Conservation (phyloP, 2,329 filamentous ascomycete species). For the Arthrinium puccinioides region DNA sequence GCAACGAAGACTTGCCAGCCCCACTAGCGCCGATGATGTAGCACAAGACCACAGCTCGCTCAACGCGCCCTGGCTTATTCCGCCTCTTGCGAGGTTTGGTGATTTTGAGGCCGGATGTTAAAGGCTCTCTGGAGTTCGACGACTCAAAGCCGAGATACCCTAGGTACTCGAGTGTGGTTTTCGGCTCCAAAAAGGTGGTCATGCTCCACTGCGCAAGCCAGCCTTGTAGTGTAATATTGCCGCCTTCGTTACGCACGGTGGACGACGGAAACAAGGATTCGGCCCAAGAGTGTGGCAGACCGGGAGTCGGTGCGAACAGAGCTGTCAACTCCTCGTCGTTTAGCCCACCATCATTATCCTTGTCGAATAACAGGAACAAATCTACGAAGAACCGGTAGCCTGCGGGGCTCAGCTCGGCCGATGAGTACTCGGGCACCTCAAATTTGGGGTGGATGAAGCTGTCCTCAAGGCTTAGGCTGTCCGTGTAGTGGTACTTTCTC, state of each 20-base stretch:
- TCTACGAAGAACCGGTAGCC: constrained; percentile 98
- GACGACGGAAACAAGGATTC: constrained; percentile 88
- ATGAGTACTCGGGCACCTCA: constrained; percentile 86
- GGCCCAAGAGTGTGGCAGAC: constrained; percentile 77
- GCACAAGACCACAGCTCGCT: constrained; percentile 89
- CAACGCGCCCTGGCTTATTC: constrained; percentile 73
- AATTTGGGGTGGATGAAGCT: constrained; percentile 89
- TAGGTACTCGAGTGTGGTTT: constrained; percentile 90
- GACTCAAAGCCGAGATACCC: constrained; percentile 94
- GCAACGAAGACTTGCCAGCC: constrained; percentile 83
- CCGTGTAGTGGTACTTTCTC: constrained; percentile 90
- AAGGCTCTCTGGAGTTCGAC: constrained; percentile 64
- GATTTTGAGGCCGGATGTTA: constrained; percentile 79
- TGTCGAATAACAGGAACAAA: constrained; percentile 88
- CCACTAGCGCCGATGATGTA: constrained; percentile 82
- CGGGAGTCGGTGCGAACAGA: constrained; percentile 88
- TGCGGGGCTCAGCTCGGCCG: constrained; percentile 85
- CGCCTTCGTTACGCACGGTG: constrained; percentile 90
- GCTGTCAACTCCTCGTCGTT: constrained; percentile 79
- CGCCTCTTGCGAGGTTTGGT: constrained; percentile 87
- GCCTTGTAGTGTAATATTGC: constrained; percentile 90
- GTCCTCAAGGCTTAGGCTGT: constrained; percentile 87
- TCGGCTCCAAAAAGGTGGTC: constrained; percentile 95
- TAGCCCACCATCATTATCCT: constrained; percentile 92
- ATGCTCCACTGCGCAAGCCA: constrained; percentile 99